phyloP scores from a whole-genome alignment of 805 yeast genomes.

The Lachancea thermotolerans region DNA sequence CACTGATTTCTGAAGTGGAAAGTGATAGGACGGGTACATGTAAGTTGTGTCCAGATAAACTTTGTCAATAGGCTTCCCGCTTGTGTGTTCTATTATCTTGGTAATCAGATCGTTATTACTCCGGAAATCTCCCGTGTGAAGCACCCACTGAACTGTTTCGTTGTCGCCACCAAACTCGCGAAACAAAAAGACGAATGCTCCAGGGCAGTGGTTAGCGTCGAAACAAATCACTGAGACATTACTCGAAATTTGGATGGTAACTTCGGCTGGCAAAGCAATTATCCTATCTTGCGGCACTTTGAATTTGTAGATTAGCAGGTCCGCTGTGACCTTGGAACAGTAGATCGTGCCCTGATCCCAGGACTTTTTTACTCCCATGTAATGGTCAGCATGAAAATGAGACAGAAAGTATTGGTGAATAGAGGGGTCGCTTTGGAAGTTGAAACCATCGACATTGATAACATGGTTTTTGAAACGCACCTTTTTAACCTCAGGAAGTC shows the following conservation, averaged over 20 bases:
- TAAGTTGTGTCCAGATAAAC: slow-evolving; percentile 90
- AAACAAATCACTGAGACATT: slow-evolving; percentile 50
- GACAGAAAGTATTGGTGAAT: slow-evolving; percentile 55
- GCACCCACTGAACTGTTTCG: slow-evolving; percentile 17
- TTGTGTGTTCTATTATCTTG: slow-evolving; percentile 28
- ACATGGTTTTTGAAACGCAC: slow-evolving; percentile 20
- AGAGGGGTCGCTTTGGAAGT: slow-evolving; percentile 33
- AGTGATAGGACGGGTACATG: slow-evolving; percentile 61
- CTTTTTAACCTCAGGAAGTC: slow-evolving; percentile 16
- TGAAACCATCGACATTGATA: slow-evolving; percentile 63
- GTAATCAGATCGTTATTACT: slow-evolving; percentile 49
- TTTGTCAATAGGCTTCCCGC: slow-evolving; percentile 39
- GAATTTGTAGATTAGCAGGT: slow-evolving; percentile 47
- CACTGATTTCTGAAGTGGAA: slow-evolving; percentile 72
- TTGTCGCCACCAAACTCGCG: slow-evolving; percentile 32
- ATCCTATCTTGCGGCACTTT: slow-evolving; percentile 43
- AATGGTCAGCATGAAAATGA: slow-evolving; percentile 94
- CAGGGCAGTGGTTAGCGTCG: slow-evolving; percentile 97
- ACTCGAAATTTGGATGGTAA: slow-evolving; percentile 35
- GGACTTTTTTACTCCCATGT: slow-evolving; percentile 70
- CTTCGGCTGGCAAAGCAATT: slow-evolving; percentile 38
- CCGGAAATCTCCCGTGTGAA: slow-evolving; percentile 95
- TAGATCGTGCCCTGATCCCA: slow-evolving; percentile 74
- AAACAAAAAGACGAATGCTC: slow-evolving; percentile 76
- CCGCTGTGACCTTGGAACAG: slow-evolving; percentile 64